Conservation (phyloP, 306 rosid genomes). For the Begonia masoniana region DNA sequence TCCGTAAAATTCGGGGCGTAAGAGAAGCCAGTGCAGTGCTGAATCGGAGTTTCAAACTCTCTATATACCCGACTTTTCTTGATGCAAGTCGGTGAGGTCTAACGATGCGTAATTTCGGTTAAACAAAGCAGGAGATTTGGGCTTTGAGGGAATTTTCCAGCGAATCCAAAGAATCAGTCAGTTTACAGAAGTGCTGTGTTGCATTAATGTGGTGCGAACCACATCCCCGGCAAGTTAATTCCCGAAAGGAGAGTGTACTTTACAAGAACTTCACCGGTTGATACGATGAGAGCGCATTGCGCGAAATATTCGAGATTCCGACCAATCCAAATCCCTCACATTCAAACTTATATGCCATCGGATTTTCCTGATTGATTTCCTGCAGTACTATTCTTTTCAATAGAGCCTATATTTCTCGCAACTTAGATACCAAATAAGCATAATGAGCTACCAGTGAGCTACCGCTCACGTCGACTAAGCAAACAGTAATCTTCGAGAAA, state of each 20-base stretch:
- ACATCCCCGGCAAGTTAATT: constrained; percentile 30
- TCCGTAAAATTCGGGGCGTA: constrained; percentile 2
- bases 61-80: constrained; percentile 29
- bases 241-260: constrained; percentile 33
- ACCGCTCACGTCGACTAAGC: no score
- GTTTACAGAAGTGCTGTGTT: constrained; percentile 21
- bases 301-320: constrained; percentile 30
- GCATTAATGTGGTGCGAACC: constrained; percentile 30
- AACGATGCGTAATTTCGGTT: constrained; percentile 37
- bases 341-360: constrained; percentile 23
- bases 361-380: constrained; percentile 25
- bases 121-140: constrained; percentile 30
- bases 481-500: no score
- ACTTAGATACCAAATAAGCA: neutral
- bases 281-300: constrained; percentile 27
- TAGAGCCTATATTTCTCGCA: constrained; percentile 60
- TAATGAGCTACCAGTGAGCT: no score
- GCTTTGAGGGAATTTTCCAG: constrained; percentile 34
- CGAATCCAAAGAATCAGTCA: constrained; percentile 18
- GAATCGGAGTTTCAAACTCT: constrained; percentile 25
- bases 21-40: constrained; percentile 33
- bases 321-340: constrained; percentile 31
- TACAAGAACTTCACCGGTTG: constrained; percentile 24
- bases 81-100: constrained; percentile 44
- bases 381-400: constrained; percentile 21